These are phyloP conservation scores for Jimgerdemannia flammicorona DNA, from an alignment of 192 early-diverging fungal genomes.

Conservation along the genomic window DNA sequence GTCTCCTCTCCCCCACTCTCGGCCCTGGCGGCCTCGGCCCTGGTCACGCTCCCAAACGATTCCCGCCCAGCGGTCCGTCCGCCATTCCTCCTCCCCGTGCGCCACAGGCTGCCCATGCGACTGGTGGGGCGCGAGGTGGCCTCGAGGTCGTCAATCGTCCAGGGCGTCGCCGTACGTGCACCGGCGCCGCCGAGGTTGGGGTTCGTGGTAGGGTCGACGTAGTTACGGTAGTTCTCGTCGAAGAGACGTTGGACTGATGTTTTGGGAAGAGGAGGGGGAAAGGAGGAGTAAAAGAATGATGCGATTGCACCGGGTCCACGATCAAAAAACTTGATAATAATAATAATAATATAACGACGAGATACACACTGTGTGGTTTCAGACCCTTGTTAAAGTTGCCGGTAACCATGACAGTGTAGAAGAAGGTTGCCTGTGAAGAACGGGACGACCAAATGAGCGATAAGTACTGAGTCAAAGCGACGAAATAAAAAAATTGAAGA, in stretches of 20 bases:
- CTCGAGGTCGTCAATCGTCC: not conserved
- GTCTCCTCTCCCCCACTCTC: not conserved
- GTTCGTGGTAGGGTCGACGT: not conserved
- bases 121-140: not conserved
- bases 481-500: too few relatives aligned
- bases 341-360: too few relatives aligned
- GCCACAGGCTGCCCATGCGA: not conserved
- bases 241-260: slow-evolving; percentile 3
- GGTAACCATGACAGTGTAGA: slow-evolving; percentile 22
- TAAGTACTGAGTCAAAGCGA: too few relatives aligned
- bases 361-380: slow-evolving; percentile 12
- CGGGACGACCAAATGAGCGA: not conserved
- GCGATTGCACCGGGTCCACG: not conserved
- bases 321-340: not conserved
- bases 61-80: too few relatives aligned
- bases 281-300: not conserved
- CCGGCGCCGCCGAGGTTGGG: not conserved
- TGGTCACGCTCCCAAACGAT: too few relatives aligned
- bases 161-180: not conserved
- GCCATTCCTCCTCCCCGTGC: not conserved
- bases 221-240: not conserved
- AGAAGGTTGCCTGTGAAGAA: slow-evolving; percentile 12
- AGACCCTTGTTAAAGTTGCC: slow-evolving; percentile 33
- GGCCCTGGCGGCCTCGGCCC: not conserved
- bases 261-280: not conserved